Evolutionary conservation across 2,329 filamentous ascomycete genomes (phyloP), one percentile per base, ranked within the genome.

Genomic region (Paecilomyces dactylethromorphus): DNA sequence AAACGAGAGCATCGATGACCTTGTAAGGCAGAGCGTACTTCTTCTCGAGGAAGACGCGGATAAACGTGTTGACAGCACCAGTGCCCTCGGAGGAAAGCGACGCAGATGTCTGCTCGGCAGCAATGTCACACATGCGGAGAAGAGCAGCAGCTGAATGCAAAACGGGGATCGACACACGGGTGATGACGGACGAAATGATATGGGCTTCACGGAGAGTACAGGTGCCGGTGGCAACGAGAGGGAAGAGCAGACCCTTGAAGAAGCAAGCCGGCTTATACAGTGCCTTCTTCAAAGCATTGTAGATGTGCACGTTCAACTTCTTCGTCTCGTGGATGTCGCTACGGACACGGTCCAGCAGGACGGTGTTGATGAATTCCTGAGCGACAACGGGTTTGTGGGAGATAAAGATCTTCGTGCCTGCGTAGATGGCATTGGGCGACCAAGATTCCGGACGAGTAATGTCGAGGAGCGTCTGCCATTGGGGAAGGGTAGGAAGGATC

Each of bases 231-330:
- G 84, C 85, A 10, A 96, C 87, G 18, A 99, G 83, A 0, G 94
- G 94, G 71, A 97, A 97, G 15, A 99, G 81, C 66, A 99, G 86
- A 3, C 92, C 94, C 74, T 97, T 96, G 84, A 99, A 99, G 77
- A 96, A 99, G 18, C 92, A 92, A 0, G 91, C 88, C 6, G 94
- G 94, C 74, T 96, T 96, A 80, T 96, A 97, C 13, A 97, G 82
- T 7, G 86, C 86, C 73, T 96, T 96, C 78, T 97, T 97, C 59
- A 99, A 80, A 0, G 91, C 85, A 68, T 95, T 93, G 83, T 97
- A 99, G 7, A 97, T 81, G 73, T 99, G 94, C 0, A 97, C 88
- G 69, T 97, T 97, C 59, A 99, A 82, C 74, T 97, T 97, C 76
- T 94, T 94, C 63, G 87, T 92, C 75, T 99, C 92, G 70, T 88